Conservation (phyloP, 257 asterid genomes). For the Capsicum baccatum region DNA sequence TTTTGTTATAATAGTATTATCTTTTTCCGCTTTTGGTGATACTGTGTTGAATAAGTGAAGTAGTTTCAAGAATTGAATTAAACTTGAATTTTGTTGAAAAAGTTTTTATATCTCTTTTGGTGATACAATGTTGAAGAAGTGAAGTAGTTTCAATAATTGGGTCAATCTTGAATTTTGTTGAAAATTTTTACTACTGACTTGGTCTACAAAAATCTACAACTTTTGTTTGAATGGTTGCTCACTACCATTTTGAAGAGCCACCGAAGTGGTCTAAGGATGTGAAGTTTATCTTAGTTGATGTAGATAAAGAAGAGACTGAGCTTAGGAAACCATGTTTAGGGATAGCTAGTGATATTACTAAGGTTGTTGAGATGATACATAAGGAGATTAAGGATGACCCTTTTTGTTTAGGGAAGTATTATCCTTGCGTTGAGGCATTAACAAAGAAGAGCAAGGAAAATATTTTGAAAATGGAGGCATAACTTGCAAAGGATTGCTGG, state of each 20-base stretch:
- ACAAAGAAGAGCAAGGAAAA: constrained; percentile 73
- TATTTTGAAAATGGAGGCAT: constrained; percentile 80
- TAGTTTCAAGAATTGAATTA: too few relatives aligned
- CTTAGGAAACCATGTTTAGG: constrained; percentile 76
- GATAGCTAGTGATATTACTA: constrained; percentile 81
- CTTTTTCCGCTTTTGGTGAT: too few relatives aligned
- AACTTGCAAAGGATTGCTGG: constrained; percentile 46
- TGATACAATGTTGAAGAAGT: too few relatives aligned
- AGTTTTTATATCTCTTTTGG: too few relatives aligned
- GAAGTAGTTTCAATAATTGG: too few relatives aligned
- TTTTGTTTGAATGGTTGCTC: too few relatives aligned
- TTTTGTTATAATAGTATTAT: too few relatives aligned
- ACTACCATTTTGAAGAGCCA: constrained; percentile 77
- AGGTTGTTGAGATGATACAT: constrained; percentile 61
- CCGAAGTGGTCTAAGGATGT: constrained; percentile 89
- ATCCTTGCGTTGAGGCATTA: constrained; percentile 83
- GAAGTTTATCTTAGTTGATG: constrained; percentile 76
- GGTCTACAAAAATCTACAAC: too few relatives aligned
- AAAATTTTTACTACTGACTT: too few relatives aligned
- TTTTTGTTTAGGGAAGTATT: constrained; percentile 73
- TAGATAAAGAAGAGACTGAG: constrained; percentile 70
- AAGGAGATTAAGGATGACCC: constrained; percentile 86
- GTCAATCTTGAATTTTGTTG: too few relatives aligned
- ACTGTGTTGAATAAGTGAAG: too few relatives aligned
- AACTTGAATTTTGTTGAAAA: too few relatives aligned